Evolutionary conservation across 2,329 filamentous ascomycete genomes (phyloP).

Genomic region (Akanthomyces muscarius): DNA sequence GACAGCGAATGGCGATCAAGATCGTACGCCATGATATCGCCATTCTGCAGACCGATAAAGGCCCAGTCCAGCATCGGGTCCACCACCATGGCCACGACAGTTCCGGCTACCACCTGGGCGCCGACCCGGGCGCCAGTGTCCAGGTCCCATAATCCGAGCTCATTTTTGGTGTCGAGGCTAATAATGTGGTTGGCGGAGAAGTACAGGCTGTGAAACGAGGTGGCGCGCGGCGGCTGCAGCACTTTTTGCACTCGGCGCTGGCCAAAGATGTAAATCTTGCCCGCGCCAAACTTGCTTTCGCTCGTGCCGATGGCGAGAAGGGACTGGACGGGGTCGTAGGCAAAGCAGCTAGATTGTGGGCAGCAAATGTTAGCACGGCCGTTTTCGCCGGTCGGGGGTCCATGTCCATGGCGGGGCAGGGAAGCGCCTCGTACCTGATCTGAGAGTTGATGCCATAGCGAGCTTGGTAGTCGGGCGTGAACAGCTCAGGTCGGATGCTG

Average conservation of each 20-base stretch:
- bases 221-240: conserved; percentile 65
- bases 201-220: conserved; percentile 72
- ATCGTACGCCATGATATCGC: conserved; percentile 89
- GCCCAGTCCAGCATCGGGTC: conserved; percentile 94
- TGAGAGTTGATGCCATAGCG: conserved; percentile 80
- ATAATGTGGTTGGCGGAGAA: conserved; percentile 85
- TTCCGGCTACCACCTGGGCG: conserved; percentile 71
- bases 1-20: conserved; percentile 71
- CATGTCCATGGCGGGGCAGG: background rate
- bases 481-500: conserved; percentile 71
- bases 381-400: conserved; percentile 16
- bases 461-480: conserved; percentile 77
- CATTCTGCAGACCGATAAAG: conserved; percentile 75
- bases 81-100: conserved; percentile 68
- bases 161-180: conserved; percentile 80
- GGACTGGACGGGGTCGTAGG: conserved; percentile 91
- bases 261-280: conserved; percentile 86
- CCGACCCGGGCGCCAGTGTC: conserved; percentile 63
- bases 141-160: conserved; percentile 79
- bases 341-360: conserved; percentile 60
- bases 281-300: conserved; percentile 78
- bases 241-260: conserved; percentile 74
- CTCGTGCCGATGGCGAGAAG: conserved; percentile 88
- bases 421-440: conserved; percentile 47
- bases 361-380: conserved; percentile 22